These are phyloP conservation scores for Coriolopsis trogii DNA, from an alignment of 1,284 basidiomycete genomes.

Conservation along the genomic window DNA sequence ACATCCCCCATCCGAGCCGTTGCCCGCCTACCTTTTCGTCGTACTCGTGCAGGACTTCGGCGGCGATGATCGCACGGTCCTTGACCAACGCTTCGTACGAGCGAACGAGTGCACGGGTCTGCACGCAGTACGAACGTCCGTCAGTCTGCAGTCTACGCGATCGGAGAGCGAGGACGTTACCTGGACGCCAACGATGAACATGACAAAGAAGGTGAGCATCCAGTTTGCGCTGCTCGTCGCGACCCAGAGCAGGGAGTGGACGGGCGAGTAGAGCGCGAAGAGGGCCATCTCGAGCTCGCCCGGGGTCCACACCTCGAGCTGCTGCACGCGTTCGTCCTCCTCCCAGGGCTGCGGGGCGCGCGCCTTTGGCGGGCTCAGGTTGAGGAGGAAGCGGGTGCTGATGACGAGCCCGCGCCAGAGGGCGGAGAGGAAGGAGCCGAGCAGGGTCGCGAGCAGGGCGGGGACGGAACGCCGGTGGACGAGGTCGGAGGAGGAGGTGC, in stretches of 20 bases:
- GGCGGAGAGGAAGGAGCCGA: slow-evolving; percentile 34
- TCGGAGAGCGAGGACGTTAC: slow-evolving; percentile 40
- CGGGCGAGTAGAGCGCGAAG: slow-evolving; percentile 78
- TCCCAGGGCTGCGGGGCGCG: slow-evolving; percentile 46
- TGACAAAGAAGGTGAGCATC: slow-evolving; percentile 67
- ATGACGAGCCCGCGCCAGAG: slow-evolving; percentile 53
- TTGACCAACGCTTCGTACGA: slow-evolving; percentile 69
- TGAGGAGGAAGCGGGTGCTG: slow-evolving; percentile 69
- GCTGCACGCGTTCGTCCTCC: slow-evolving; percentile 53
- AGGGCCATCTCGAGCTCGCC: slow-evolving; percentile 70
- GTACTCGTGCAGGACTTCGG: slow-evolving; percentile 87
- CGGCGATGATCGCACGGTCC: slow-evolving; percentile 75
- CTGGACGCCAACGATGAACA: slow-evolving; percentile 66
- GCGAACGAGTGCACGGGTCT: slow-evolving; percentile 55
- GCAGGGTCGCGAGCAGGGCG: slow-evolving; percentile 36
- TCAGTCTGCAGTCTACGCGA: too few relatives aligned
- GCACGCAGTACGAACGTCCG: slow-evolving; percentile 4
- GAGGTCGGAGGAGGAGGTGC: slow-evolving; percentile 18
- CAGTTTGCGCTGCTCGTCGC: slow-evolving; percentile 72
- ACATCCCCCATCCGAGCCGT: too few relatives aligned
- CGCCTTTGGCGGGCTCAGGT: slow-evolving; percentile 54
- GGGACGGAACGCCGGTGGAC: slow-evolving; percentile 44
- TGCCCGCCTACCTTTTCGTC: slow-evolving; percentile 64
- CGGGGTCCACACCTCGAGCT: slow-evolving; percentile 78
- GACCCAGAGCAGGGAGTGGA: slow-evolving; percentile 73